These are phyloP conservation scores for Neofusicoccum kwambonambiense DNA, from an alignment of 2,329 filamentous ascomycete species.

Conservation along the genomic window DNA sequence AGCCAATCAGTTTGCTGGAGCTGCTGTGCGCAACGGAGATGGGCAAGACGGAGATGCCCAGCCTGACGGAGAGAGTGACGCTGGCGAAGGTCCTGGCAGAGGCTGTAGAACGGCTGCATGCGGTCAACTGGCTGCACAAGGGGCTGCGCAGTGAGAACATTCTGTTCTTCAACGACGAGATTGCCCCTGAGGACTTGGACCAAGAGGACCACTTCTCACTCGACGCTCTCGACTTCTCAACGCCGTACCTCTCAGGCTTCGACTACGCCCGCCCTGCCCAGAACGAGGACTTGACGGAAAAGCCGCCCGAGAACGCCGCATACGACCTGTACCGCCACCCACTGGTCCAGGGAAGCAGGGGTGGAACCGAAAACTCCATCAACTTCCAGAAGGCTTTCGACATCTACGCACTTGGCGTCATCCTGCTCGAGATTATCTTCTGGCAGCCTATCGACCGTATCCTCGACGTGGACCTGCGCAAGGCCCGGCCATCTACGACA, in stretches of 20 bases:
- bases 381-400: slow-evolving; percentile 52
- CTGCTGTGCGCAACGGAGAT: slow-evolving; percentile 38
- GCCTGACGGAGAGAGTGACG: slow-evolving; percentile 52
- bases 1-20: slow-evolving; percentile 50
- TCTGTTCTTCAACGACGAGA: slow-evolving; percentile 47
- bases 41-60: slow-evolving; percentile 37
- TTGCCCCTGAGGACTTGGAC: neutral
- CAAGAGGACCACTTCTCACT: too few species aligned
- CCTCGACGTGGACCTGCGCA: slow-evolving; percentile 38
- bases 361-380: slow-evolving; percentile 18
- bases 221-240: slow-evolving; percentile 35
- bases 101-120: slow-evolving; percentile 55
- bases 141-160: slow-evolving; percentile 56
- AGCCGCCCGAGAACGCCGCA: slow-evolving; percentile 44
- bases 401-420: slow-evolving; percentile 53
- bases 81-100: slow-evolving; percentile 54
- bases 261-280: slow-evolving; percentile 55
- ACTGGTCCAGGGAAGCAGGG: slow-evolving; percentile 35
- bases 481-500: slow-evolving; percentile 40
- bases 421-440: slow-evolving; percentile 55
- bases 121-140: slow-evolving; percentile 60
- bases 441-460: slow-evolving; percentile 51
- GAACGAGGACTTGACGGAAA: slow-evolving; percentile 53
- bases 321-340: slow-evolving; percentile 55
- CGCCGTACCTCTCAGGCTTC: slow-evolving; percentile 54